Evolutionary conservation across 768 basidiomycete species (phyloP).

Genomic region (Agaricus blazei): DNA sequence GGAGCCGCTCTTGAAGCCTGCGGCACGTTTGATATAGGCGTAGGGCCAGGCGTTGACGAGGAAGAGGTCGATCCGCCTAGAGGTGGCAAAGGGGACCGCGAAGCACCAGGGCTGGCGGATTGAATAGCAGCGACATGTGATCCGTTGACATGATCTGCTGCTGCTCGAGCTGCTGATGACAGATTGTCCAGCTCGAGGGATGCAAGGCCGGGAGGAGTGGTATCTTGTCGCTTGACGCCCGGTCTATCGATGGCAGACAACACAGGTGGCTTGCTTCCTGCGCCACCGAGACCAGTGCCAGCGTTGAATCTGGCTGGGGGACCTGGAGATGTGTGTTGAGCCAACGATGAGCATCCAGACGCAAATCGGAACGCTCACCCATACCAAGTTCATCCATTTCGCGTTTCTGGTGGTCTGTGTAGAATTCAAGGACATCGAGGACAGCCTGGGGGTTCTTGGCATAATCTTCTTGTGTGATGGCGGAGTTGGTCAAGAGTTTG

Average conservation of each 20-base stretch:
- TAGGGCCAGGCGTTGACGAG: constrained; percentile 22
- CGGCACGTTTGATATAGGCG: constrained; percentile 12
- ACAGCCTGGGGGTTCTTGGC: constrained; percentile 97
- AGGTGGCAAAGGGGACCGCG: neutral
- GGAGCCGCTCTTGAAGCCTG: constrained; percentile 26
- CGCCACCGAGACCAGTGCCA: constrained; percentile 86
- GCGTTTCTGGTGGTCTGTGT: constrained; percentile 96
- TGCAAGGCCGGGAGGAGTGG: constrained; percentile 37
- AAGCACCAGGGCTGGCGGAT: constrained; percentile 17
- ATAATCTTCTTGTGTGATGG: constrained; percentile 97
- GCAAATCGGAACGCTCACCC: constrained; percentile 20
- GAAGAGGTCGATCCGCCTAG: constrained; percentile 3
- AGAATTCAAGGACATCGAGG: constrained; percentile 96
- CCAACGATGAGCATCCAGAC: neutral
- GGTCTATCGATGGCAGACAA: constrained; percentile 18
- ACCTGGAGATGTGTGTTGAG: constrained; percentile 19
- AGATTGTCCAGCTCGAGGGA: constrained; percentile 34
- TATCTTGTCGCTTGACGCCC: constrained; percentile 33
- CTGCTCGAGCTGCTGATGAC: constrained; percentile 46
- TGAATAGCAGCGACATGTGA: constrained; percentile 33
- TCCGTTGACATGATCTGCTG: constrained; percentile 61
- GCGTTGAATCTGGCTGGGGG: constrained; percentile 83
- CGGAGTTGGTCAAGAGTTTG: constrained; percentile 93
- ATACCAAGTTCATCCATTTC: constrained; percentile 60
- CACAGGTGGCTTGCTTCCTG: constrained; percentile 31